A percentile compares a stretch with the other conserved stretches of the same genome.
These are phyloP conservation scores for Lipomyces sp. DNA, from an alignment of 805 yeast genomes.

Conservation along the genomic window DNA sequence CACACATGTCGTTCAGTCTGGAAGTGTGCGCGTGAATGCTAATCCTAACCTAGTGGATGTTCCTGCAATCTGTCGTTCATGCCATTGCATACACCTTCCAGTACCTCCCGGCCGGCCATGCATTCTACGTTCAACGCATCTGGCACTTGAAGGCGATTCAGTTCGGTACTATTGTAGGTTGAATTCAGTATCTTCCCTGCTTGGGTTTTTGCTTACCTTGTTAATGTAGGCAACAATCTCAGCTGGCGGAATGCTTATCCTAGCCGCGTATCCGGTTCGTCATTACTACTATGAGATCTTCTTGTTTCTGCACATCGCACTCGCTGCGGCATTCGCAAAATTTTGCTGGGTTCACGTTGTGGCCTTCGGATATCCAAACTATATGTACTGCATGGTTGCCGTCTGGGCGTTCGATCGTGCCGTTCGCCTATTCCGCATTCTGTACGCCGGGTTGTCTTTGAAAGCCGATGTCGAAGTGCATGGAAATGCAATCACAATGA, in stretches of 20 bases:
- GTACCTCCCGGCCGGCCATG: too few relatives aligned
- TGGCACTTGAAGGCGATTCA: too few relatives aligned
- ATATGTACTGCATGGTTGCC: conserved; percentile 47
- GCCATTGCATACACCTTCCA: too few relatives aligned
- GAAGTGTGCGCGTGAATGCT: too few relatives aligned
- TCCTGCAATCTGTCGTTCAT: too few relatives aligned
- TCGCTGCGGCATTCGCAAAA: conserved; percentile 53
- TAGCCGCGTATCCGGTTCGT: conserved; percentile 3
- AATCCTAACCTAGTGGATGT: too few relatives aligned
- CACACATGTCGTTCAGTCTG: too few relatives aligned
- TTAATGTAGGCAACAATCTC: too few relatives aligned
- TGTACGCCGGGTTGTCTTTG: conserved; percentile 29
- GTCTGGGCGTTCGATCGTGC: conserved; percentile 72
- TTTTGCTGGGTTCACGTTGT: conserved; percentile 58
- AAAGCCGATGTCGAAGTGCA: conserved; percentile 5
- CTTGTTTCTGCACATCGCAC: conserved; percentile 52
- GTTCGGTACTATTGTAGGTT: too few relatives aligned
- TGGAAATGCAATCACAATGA: conserved; percentile 12
- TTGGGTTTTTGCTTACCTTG: too few relatives aligned
- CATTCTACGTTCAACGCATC: too few relatives aligned
- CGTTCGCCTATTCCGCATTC: conserved; percentile 52
- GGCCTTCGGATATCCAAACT: conserved; percentile 39
- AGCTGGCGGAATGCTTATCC: background rate
- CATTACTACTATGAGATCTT: conserved; percentile 55
- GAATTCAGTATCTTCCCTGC: too few relatives aligned